These are phyloP conservation scores for Chondrostereum purpureum DNA, from an alignment of 1,284 basidiomycete species.

Conservation along the genomic window DNA sequence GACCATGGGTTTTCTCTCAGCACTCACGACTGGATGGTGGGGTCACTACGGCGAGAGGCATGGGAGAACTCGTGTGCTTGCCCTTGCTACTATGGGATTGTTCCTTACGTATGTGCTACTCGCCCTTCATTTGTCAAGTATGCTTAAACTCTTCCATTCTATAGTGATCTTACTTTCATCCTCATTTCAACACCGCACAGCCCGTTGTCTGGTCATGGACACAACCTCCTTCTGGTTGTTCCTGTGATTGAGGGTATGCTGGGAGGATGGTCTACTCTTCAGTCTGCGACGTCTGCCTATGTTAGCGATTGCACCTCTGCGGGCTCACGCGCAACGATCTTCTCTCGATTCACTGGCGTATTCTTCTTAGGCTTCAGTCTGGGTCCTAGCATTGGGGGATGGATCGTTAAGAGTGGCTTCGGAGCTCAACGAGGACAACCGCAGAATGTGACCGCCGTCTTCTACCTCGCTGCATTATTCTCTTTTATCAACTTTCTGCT, in stretches of 20 bases:
- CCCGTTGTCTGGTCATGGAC: slow-evolving; percentile 56
- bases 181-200: slow-evolving; percentile 68
- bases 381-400: slow-evolving; percentile 69
- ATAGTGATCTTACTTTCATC: slow-evolving; percentile 73
- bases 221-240: slow-evolving; percentile 74
- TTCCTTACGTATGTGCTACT: slow-evolving; percentile 56
- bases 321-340: slow-evolving; percentile 76
- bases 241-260: slow-evolving; percentile 78
- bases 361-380: slow-evolving; percentile 66
- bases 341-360: slow-evolving; percentile 72
- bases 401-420: slow-evolving; percentile 52
- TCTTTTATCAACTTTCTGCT: slow-evolving; percentile 44
- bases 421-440: slow-evolving; percentile 6
- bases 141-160: slow-evolving; percentile 9
- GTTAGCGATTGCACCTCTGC: slow-evolving; percentile 81
- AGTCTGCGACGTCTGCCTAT: slow-evolving; percentile 78
- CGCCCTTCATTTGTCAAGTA: slow-evolving; percentile 9
- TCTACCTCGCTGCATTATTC: slow-evolving; percentile 48
- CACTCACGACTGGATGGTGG: slow-evolving; percentile 86
- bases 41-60: slow-evolving; percentile 73
- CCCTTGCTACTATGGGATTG: slow-evolving; percentile 63
- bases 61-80: slow-evolving; percentile 74
- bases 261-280: slow-evolving; percentile 81
- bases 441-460: slow-evolving; percentile 43
- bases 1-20: slow-evolving; percentile 76